Percentiles rank a stretch among this genome's conserved stretches.
Evolutionary conservation across 129 eudicot species (phyloP).

Genomic region (Cynara cardunculus): DNA sequence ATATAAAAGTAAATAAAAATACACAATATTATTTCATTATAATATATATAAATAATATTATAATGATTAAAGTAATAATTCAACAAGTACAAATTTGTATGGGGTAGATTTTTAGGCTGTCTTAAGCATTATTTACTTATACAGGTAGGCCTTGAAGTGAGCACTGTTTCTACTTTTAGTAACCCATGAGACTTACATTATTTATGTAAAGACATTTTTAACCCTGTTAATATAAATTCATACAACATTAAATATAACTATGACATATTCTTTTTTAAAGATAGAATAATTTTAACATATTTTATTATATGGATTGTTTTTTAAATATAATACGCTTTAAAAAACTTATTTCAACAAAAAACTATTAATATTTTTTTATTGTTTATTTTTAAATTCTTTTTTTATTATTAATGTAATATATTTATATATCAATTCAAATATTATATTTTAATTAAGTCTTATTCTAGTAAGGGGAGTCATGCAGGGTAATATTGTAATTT

Average conservation of each 20-base stretch:
- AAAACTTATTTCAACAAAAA: too few species aligned
- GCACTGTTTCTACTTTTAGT: conserved; percentile 25
- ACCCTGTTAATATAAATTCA: background rate
- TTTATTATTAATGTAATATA: background rate
- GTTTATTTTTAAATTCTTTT: background rate
- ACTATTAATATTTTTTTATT: background rate
- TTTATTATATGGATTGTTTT: too few species aligned
- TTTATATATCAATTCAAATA: background rate
- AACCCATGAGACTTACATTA: background rate
- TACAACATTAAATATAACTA: background rate
- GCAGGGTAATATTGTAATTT: background rate
- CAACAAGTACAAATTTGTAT: conserved; percentile 2
- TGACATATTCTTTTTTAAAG: too few species aligned
- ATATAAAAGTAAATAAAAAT: too few species aligned
- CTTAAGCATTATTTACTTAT: conserved; percentile 14
- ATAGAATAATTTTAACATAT: too few species aligned
- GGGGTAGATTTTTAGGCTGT: conserved; percentile 24
- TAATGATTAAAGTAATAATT: background rate
- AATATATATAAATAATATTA: too few species aligned
- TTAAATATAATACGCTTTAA: too few species aligned
- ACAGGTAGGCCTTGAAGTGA: conserved; percentile 24
- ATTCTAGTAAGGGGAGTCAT: background rate
- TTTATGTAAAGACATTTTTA: background rate
- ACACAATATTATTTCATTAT: too few species aligned
- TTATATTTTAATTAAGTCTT: background rate